Conservation (phyloP, 306 rosid genomes). For the Alnus glutinosa region DNA sequence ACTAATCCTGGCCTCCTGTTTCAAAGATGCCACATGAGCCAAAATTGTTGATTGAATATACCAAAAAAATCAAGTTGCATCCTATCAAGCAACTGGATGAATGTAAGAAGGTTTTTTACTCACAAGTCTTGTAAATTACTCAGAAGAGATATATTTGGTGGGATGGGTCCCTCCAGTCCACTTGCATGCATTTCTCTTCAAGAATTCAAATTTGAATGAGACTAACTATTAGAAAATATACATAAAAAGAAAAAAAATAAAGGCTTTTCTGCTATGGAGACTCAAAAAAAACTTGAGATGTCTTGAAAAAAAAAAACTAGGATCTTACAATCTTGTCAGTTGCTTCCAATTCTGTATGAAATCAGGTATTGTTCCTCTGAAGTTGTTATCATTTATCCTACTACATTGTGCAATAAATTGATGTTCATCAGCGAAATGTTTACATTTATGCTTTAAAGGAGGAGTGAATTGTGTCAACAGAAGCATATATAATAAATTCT, state of each 20-base stretch:
- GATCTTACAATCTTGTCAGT: conserved; percentile 70
- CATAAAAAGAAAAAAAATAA: neutral
- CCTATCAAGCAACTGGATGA: neutral
- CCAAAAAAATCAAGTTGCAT: conserved; percentile 2
- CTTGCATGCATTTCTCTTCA: conserved; percentile 82
- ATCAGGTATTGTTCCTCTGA: conserved; percentile 66
- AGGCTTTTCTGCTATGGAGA: neutral
- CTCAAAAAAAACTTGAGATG: conserved; percentile 14
- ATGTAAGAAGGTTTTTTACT: conserved; percentile 38
- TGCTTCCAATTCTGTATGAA: too few species aligned
- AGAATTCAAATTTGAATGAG: conserved; percentile 26
- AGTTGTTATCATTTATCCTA: conserved; percentile 73
- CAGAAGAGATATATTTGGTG: conserved; percentile 62
- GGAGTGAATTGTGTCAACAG: neutral
- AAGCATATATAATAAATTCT: conserved; percentile 26
- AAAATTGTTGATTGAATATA: conserved; percentile 6
- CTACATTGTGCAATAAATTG: conserved; percentile 47
- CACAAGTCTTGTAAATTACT: conserved; percentile 54
- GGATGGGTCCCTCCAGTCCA: conserved; percentile 91
- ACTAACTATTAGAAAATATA: conserved; percentile 16
- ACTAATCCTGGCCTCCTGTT: conserved; percentile 76
- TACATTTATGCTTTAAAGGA: neutral
- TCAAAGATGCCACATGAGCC: conserved; percentile 19
- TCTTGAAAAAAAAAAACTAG: conserved; percentile 15
- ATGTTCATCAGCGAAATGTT: conserved; percentile 16